Percentiles rank a stretch among this genome's conserved stretches.
Conservation (phyloP, 169 alveolate species). For the Besnoitia besnoiti region DNA sequence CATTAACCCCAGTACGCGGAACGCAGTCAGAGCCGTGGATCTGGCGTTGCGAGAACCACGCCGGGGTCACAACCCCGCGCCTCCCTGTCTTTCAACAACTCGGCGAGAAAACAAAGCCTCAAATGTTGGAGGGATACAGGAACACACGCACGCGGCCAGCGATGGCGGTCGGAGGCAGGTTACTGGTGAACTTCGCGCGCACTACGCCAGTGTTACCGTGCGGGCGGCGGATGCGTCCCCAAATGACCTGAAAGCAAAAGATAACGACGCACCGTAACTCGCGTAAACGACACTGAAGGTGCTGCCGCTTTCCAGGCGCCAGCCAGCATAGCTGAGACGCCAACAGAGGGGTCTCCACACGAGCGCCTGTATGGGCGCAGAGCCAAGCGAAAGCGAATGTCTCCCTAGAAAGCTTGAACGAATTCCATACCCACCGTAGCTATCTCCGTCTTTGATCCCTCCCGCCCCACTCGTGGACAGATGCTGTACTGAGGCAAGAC, state of each 20-base stretch:
- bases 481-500: no score
- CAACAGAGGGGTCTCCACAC: no score
- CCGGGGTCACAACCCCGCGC: not conserved
- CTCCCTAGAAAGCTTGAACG: no score
- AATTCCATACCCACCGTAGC: no score
- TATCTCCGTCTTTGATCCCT: no score
- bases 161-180: slow-evolving; percentile 97
- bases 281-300: no score
- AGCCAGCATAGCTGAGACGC: no score
- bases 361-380: no score
- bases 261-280: not conserved
- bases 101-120: slow-evolving; percentile 31
- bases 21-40: not conserved
- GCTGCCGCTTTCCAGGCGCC: no score
- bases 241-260: slow-evolving; percentile 75
- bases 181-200: slow-evolving; percentile 94
- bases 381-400: no score
- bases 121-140: slow-evolving; percentile 94
- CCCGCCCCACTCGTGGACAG: no score
- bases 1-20: not conserved
- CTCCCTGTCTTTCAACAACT: not conserved
- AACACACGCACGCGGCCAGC: slow-evolving; percentile 96
- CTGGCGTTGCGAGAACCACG: not conserved
- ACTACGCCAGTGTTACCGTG: slow-evolving; percentile 98
- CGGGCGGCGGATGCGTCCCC: slow-evolving; percentile 97